phyloP scores from a whole-genome alignment of 1,139 yeast genomes.

The Saccharomyces pastorianus region DNA sequence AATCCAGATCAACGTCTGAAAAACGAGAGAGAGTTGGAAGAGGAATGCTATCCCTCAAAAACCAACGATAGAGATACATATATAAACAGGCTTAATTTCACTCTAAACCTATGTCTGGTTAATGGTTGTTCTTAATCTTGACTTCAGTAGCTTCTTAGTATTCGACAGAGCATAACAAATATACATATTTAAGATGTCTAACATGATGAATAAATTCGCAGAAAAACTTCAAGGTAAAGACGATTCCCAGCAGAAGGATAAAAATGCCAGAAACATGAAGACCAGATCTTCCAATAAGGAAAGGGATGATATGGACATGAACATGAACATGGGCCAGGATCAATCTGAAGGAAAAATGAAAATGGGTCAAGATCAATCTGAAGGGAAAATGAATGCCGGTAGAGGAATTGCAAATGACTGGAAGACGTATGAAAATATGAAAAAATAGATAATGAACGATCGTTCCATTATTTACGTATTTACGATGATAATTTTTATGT shows the following conservation, averaged over 20 bases:
- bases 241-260: constrained; percentile 9
- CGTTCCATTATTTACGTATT: background rate
- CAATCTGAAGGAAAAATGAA: constrained; percentile 4
- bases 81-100: background rate
- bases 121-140: background rate
- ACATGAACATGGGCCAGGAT: background rate
- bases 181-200: constrained; percentile 16
- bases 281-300: background rate
- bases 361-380: constrained; percentile 1
- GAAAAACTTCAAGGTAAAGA: constrained; percentile 21
- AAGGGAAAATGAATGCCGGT: constrained; percentile 5
- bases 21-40: background rate
- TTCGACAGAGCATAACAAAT: background rate
- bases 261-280: background rate
- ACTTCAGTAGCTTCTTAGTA: background rate
- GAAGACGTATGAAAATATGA: constrained; percentile 5
- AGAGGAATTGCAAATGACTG: constrained; percentile 10
- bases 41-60: background rate
- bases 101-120: background rate
- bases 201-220: constrained; percentile 23
- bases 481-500: background rate
- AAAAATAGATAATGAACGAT: background rate
- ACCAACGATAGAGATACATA: background rate
- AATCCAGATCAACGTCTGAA: background rate
- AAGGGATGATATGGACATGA: background rate